Conservation (phyloP, 169 alveolate genomes). For the Theileria orientalis region DNA sequence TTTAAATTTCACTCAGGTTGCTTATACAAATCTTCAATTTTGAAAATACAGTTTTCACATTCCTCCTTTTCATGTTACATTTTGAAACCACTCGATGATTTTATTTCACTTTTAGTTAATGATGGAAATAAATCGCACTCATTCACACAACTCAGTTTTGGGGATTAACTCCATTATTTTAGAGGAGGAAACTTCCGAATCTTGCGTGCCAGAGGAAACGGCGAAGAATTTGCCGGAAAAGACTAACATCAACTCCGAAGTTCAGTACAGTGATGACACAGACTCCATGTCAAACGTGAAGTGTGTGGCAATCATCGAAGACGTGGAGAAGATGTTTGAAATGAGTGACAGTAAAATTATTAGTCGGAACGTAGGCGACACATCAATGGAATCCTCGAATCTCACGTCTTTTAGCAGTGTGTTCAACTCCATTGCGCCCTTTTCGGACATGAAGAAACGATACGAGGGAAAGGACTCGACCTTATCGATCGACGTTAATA, state of each 20-base stretch:
- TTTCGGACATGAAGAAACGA: not conserved
- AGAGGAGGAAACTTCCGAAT: constrained; percentile 34
- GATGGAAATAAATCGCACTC: constrained; percentile 11
- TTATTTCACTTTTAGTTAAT: not conserved
- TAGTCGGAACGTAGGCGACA: not conserved
- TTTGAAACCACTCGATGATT: not conserved
- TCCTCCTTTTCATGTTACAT: not conserved
- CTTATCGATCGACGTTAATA: not conserved
- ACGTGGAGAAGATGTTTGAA: constrained; percentile 3
- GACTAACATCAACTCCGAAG: not conserved
- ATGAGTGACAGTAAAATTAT: not conserved
- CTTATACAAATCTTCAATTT: no score
- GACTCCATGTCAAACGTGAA: not conserved
- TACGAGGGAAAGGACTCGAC: constrained; percentile 1
- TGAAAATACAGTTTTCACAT: no score
- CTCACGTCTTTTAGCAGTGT: constrained; percentile 42
- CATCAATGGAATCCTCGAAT: constrained; percentile 16
- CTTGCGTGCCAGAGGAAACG: not conserved
- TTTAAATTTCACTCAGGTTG: no score
- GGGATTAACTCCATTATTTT: constrained; percentile 21
- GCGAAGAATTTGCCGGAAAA: not conserved
- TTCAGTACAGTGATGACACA: not conserved
- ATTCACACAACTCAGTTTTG: constrained; percentile 18
- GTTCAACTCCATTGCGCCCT: constrained; percentile 35
- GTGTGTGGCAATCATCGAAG: constrained; percentile 11